Evolutionary conservation across 805 yeast species (phyloP).

Genomic region (Zygoascus ofunaensis): DNA sequence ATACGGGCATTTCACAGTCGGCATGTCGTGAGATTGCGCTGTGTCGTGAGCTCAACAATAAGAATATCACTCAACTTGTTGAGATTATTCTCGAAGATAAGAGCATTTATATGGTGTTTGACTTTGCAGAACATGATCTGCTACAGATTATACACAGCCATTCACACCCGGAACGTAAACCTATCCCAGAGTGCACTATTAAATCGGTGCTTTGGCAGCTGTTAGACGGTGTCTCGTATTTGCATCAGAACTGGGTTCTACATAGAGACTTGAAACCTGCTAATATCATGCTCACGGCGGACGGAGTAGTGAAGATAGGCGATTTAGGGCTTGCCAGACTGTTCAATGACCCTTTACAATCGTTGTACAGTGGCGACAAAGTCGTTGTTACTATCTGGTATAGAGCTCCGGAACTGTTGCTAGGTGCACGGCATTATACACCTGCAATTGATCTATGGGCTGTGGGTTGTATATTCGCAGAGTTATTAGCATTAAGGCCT

Average conservation of each 20-base stretch:
- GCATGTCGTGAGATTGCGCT: conserved; percentile 95
- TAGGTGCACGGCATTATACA: conserved; percentile 90
- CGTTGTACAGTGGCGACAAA: conserved; percentile 84
- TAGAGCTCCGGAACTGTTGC: conserved; percentile 79
- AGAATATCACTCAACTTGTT: conserved; percentile 67
- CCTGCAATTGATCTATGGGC: conserved; percentile 95
- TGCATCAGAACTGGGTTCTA: conserved; percentile 93
- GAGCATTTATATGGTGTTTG: conserved; percentile 89
- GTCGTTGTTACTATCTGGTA: conserved; percentile 97
- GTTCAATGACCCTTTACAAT: conserved; percentile 78
- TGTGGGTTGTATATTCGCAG: conserved; percentile 90
- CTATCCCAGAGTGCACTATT: conserved; percentile 68
- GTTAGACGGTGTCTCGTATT: conserved; percentile 77
- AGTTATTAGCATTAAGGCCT: conserved; percentile 78
- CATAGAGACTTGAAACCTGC: conserved; percentile 98
- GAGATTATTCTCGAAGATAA: conserved; percentile 84
- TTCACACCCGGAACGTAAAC: conserved; percentile 75
- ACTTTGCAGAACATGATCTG: conserved; percentile 92
- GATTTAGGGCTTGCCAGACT: conserved; percentile 88
- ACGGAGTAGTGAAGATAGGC: conserved; percentile 91
- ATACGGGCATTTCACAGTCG: conserved; percentile 91
- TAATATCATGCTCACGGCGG: conserved; percentile 86
- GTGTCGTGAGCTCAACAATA: conserved; percentile 76
- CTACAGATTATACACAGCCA: conserved; percentile 91
- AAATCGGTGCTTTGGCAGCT: conserved; percentile 90